These are phyloP conservation scores for Kernera saxatilis DNA, from an alignment of 345 rosid species.

Conservation along the genomic window DNA sequence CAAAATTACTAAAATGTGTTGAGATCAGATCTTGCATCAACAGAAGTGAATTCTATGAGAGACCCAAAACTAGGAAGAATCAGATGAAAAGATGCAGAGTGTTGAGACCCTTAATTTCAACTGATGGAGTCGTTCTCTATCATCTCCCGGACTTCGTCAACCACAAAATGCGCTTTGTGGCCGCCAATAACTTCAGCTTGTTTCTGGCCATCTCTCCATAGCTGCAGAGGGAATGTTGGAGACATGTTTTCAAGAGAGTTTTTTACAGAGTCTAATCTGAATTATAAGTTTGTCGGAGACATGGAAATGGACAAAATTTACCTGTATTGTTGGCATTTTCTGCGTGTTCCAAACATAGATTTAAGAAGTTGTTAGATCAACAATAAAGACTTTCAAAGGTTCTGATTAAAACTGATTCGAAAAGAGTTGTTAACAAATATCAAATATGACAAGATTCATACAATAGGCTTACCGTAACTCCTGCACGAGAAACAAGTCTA, in stretches of 20 bases:
- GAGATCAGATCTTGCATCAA: neutral
- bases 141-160: slow-evolving; percentile 67
- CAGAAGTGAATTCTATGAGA: neutral
- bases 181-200: slow-evolving; percentile 83
- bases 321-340: slow-evolving; percentile 99
- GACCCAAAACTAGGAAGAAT: neutral
- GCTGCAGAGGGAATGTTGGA: slow-evolving; percentile 36
- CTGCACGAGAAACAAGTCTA: slow-evolving; percentile 69
- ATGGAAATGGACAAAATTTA: neutral
- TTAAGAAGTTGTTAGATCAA: neutral
- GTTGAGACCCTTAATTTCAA: neutral
- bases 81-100: neutral
- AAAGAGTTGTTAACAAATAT: neutral
- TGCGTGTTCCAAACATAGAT: slow-evolving; percentile 26
- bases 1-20: neutral
- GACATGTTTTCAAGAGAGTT: neutral
- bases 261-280: neutral
- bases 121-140: slow-evolving; percentile 45
- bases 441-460: neutral
- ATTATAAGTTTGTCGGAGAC: neutral
- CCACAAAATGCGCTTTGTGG: slow-evolving; percentile 70
- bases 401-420: neutral
- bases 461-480: slow-evolving; percentile 66
- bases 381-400: neutral
- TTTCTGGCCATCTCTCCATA: slow-evolving; percentile 77